A percentile compares a stretch with the other conserved stretches of the same genome.
phyloP scores from a whole-genome alignment of 2,329 filamentous ascomycete genomes.

The Microsporum ferrugineum region DNA sequence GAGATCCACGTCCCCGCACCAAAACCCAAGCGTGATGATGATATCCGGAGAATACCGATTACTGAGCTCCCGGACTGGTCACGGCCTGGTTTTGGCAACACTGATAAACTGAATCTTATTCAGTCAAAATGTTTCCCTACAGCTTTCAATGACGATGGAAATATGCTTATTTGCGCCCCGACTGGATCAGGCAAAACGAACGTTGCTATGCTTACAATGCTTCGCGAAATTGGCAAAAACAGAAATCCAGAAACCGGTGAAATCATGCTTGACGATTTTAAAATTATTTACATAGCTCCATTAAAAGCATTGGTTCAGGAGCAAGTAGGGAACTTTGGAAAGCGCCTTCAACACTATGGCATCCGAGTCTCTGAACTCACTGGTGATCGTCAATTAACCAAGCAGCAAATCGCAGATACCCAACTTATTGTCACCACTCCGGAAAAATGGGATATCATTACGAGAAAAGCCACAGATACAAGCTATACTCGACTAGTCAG shows the following conservation, averaged over 20 bases:
- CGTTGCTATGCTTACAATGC: conserved; percentile 91
- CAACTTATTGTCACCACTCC: conserved; percentile 97
- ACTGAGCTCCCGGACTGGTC: conserved; percentile 90
- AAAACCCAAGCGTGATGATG: conserved; percentile 71
- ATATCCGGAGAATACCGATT: conserved; percentile 68
- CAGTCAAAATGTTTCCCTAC: conserved; percentile 87
- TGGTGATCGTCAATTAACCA: conserved; percentile 93
- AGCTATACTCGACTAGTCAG: conserved; percentile 97
- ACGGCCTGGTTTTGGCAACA: conserved; percentile 68
- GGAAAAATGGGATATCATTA: conserved; percentile 99
- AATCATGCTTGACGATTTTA: conserved; percentile 91
- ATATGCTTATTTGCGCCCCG: conserved; percentile 94
- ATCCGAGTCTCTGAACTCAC: conserved; percentile 92
- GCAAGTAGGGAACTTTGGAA: conserved; percentile 95
- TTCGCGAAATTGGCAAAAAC: conserved; percentile 94
- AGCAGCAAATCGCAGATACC: conserved; percentile 95
- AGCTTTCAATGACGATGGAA: conserved; percentile 87
- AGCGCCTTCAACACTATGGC: conserved; percentile 77
- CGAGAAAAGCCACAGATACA: conserved; percentile 88
- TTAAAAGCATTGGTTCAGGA: conserved; percentile 93
- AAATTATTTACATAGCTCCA: conserved; percentile 95
- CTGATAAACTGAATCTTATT: conserved; percentile 84
- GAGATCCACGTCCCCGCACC: conserved; percentile 94
- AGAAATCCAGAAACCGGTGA: conserved; percentile 80
- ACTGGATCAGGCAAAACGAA: conserved; percentile 98